These are phyloP conservation scores for Aspergillus sclerotiicarbonarius DNA, from an alignment of 495 filamentous ascomycete genomes.

Conservation along the genomic window DNA sequence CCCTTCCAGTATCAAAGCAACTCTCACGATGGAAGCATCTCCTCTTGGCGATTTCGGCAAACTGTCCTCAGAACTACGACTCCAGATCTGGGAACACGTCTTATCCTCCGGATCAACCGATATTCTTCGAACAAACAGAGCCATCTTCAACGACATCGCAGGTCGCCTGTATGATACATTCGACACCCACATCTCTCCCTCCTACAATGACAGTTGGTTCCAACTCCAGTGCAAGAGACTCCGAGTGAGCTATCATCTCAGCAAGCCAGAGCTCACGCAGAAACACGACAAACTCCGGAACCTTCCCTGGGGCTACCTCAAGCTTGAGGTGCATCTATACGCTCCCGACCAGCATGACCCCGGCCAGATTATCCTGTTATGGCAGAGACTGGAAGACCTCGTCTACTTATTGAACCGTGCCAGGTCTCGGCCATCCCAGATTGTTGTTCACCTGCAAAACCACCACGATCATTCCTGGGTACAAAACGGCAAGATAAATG, in stretches of 20 bases:
- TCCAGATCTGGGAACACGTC: conserved; percentile 7
- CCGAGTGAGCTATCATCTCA: conserved; percentile 1
- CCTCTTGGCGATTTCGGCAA: conserved; percentile 4
- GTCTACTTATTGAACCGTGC: background rate
- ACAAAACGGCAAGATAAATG: background rate
- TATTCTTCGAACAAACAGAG: conserved; percentile 9
- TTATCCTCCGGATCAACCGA: background rate
- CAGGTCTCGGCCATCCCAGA: background rate
- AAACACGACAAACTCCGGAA: background rate
- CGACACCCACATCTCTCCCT: conserved; percentile 6
- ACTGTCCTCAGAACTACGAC: conserved; percentile 5
- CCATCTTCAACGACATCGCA: conserved; percentile 10
- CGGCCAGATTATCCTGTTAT: conserved; percentile 11
- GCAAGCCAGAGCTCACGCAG: background rate
- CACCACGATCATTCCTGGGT: background rate
- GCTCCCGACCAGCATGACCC: conserved; percentile 11
- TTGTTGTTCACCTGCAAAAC: background rate
- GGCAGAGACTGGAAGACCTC: background rate
- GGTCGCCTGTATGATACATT: conserved; percentile 7
- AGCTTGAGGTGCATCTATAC: conserved; percentile 9
- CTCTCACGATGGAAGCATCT: background rate
- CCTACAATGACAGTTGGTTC: conserved; percentile 8
- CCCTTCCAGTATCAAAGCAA: too few relatives aligned
- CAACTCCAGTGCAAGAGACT: background rate
- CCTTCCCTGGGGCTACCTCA: conserved; percentile 5